Percentiles rank a stretch among this genome's conserved stretches.
Evolutionary conservation across 352 stramenopile genomes (phyloP).

Genomic region (Phytophthora capsici): DNA sequence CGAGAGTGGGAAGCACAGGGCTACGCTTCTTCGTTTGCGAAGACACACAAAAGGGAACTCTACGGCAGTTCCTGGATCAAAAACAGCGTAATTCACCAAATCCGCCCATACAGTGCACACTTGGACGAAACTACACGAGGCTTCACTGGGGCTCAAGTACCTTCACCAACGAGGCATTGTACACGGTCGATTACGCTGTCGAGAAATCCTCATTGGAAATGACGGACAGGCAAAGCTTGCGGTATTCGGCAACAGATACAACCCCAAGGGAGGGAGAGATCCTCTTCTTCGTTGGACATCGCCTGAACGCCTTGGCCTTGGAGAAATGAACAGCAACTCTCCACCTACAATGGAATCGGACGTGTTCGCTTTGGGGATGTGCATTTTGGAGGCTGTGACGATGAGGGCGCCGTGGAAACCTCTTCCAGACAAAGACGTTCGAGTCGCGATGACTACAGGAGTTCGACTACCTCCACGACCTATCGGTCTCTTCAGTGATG

Average conservation of each 20-base stretch:
- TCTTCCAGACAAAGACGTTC: conserved; percentile 10
- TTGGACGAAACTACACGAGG: conserved; percentile 28
- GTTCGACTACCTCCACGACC: conserved; percentile 6
- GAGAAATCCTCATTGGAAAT: conserved; percentile 23
- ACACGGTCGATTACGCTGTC: conserved; percentile 16
- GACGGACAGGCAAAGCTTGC: conserved; percentile 25
- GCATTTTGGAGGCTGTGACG: conserved; percentile 24
- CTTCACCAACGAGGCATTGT: conserved; percentile 24
- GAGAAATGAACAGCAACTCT: neutral
- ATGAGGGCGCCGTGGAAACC: conserved; percentile 15
- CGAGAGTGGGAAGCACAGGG: neutral
- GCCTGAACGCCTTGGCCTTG: conserved; percentile 19
- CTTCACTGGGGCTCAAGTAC: conserved; percentile 26
- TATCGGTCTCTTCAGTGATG: conserved; percentile 14
- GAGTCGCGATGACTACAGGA: conserved; percentile 1
- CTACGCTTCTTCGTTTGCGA: conserved; percentile 24
- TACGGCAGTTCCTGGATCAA: conserved; percentile 15
- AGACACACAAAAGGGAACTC: neutral
- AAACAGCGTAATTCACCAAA: too few species aligned
- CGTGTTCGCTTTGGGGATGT: conserved; percentile 26
- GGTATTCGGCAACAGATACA: conserved; percentile 7
- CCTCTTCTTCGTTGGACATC: conserved; percentile 21
- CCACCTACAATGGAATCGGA: conserved; percentile 14
- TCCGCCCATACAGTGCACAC: neutral
- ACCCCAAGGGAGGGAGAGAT: neutral